phyloP scores from a whole-genome alignment of 108 stramenopile genomes.

The Skeletonema menzelii region DNA sequence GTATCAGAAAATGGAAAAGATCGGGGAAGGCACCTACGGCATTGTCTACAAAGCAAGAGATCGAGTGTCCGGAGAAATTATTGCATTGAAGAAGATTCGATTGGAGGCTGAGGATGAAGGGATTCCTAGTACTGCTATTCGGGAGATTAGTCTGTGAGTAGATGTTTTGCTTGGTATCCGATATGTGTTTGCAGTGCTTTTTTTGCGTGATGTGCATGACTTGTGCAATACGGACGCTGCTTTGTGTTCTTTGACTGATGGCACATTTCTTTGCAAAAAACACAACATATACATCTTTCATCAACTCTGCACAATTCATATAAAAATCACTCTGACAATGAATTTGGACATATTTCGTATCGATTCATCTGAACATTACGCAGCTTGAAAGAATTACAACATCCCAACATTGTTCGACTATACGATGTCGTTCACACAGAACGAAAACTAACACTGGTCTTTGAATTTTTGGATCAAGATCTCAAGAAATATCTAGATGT shows the following conservation, averaged over 20 bases:
- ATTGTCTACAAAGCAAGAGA: slow-evolving; percentile 99
- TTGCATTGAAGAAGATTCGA: slow-evolving; percentile 95
- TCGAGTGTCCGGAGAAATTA: slow-evolving; percentile 89
- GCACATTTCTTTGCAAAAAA: no score
- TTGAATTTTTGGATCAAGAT: slow-evolving; percentile 99
- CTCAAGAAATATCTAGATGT: slow-evolving; percentile 96
- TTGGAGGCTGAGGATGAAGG: slow-evolving; percentile 94
- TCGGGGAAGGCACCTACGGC: slow-evolving; percentile 97
- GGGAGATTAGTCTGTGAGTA: slow-evolving; percentile 86
- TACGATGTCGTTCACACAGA: slow-evolving; percentile 99
- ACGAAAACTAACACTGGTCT: slow-evolving; percentile 95
- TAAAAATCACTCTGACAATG: not conserved
- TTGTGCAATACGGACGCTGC: no score
- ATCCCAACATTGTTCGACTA: slow-evolving; percentile 95
- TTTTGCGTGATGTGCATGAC: no score
- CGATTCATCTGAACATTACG: not conserved
- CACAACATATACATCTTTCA: not conserved
- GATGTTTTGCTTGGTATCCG: not conserved
- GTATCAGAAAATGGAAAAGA: slow-evolving; percentile 92
- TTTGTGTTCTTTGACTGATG: not conserved
- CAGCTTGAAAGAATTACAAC: slow-evolving; percentile 89
- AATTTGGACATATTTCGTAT: not conserved
- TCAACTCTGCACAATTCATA: not conserved
- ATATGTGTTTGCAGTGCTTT: no score
- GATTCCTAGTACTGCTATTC: slow-evolving; percentile 92